Conservation (phyloP, 495 filamentous ascomycete species). For the Paragyromitra xinjiangensis region DNA sequence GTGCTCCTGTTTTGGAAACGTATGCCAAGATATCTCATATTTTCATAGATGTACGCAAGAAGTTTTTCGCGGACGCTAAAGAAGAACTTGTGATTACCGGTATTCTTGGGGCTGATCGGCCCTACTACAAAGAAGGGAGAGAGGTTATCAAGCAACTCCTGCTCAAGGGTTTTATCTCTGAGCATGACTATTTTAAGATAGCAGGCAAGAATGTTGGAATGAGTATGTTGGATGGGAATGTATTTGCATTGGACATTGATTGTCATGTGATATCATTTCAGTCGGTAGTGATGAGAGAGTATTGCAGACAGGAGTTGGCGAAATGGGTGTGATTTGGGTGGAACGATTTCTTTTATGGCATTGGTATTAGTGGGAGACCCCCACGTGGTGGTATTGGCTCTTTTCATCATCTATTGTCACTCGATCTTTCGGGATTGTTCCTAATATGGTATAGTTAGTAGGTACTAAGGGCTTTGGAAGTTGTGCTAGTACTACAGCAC, state of each 20-base stretch:
- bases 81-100: neutral
- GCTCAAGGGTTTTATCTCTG: neutral
- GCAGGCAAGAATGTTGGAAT: conserved; percentile 15
- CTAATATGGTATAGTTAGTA: neutral
- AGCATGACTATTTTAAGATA: neutral
- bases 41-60: neutral
- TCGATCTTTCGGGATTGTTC: neutral
- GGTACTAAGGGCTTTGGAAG: neutral
- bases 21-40: neutral
- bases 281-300: conserved; percentile 23
- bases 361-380: neutral
- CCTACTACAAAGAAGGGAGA: conserved; percentile 12
- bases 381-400: neutral
- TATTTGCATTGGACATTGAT: conserved; percentile 22
- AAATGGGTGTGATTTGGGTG: neutral
- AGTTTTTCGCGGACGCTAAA: conserved; percentile 9
- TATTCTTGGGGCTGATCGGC: neutral
- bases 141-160: conserved; percentile 2
- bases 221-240: conserved; percentile 15
- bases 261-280: conserved; percentile 1
- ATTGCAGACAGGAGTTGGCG: conserved; percentile 4
- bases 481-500: conserved; percentile 1
- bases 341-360: neutral
- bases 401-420: conserved; percentile 32
- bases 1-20: neutral